A percentile compares a stretch with the other conserved stretches of the same genome.
Conservation (phyloP, 164 flowering plant species). For the Macadamia integrifolia region DNA sequence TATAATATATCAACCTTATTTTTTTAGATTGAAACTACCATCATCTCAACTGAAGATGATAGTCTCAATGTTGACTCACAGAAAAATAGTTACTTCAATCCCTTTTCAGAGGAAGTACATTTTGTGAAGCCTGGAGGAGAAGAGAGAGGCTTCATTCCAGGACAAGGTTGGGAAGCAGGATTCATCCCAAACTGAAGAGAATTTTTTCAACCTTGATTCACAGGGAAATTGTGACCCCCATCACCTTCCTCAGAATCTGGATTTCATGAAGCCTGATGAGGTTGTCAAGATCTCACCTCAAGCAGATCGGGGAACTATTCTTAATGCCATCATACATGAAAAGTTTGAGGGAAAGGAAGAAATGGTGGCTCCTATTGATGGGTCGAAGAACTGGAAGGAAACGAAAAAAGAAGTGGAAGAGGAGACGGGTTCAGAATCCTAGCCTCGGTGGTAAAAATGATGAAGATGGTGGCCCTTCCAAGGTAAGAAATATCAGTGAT, state of each 20-base stretch:
- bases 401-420: neutral
- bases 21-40: too few relatives aligned
- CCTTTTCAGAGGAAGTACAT: too few relatives aligned
- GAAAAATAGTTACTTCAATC: neutral
- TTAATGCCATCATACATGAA: conserved; percentile 6
- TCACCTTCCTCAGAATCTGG: neutral
- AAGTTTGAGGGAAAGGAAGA: neutral
- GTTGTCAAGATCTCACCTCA: neutral
- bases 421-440: neutral
- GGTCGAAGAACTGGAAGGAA: neutral
- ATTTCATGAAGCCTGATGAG: neutral
- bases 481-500: neutral
- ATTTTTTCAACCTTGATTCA: neutral
- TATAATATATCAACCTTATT: too few relatives aligned
- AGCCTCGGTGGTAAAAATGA: neutral
- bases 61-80: neutral
- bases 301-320: neutral
- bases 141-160: neutral
- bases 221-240: neutral
- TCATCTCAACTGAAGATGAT: too few relatives aligned
- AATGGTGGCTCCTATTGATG: neutral
- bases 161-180: conserved; percentile 1
- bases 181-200: conserved; percentile 1
- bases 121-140: conserved; percentile 1
- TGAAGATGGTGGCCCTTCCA: neutral